Conservation (phyloP, 495 filamentous ascomycete species). For the Usnea hakonensis region DNA sequence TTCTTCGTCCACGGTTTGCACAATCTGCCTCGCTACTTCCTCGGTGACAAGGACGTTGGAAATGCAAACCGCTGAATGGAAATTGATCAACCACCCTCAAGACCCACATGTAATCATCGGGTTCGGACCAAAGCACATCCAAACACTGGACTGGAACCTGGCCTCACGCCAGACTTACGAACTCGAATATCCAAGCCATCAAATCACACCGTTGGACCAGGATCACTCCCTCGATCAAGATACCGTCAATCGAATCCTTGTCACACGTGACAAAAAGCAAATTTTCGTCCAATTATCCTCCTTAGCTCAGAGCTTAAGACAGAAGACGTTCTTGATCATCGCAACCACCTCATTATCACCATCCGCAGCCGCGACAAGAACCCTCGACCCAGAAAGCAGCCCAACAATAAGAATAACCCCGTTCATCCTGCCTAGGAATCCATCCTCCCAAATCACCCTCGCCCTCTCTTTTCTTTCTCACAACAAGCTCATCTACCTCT, state of each 20-base stretch:
- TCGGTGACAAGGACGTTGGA: conserved; percentile 5
- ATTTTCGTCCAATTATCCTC: conserved; percentile 13
- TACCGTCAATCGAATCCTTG: conserved; percentile 13
- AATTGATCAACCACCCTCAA: conserved; percentile 26
- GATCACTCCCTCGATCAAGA: background rate
- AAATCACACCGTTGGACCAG: background rate
- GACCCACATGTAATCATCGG: conserved; percentile 22
- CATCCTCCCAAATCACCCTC: conserved; percentile 16
- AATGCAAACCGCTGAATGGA: conserved; percentile 3
- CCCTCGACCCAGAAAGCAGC: background rate
- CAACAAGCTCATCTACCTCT: conserved; percentile 20
- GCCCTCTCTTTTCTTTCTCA: conserved; percentile 19
- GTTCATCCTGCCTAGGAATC: conserved; percentile 4
- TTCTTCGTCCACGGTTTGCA: conserved; percentile 17
- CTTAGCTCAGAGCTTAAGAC: conserved; percentile 3
- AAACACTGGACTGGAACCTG: conserved; percentile 19
- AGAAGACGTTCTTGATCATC: conserved; percentile 14
- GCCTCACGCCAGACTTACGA: conserved; percentile 11
- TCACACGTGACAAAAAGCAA: conserved; percentile 20
- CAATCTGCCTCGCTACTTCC: conserved; percentile 11
- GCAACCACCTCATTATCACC: conserved; percentile 4
- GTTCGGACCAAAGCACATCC: conserved; percentile 20
- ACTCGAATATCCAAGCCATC: conserved; percentile 1
- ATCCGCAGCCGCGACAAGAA: background rate
- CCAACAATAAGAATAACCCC: conserved; percentile 9